Conservation (phyloP, 2,329 filamentous ascomycete genomes). For the Colletotrichum costaricense region DNA sequence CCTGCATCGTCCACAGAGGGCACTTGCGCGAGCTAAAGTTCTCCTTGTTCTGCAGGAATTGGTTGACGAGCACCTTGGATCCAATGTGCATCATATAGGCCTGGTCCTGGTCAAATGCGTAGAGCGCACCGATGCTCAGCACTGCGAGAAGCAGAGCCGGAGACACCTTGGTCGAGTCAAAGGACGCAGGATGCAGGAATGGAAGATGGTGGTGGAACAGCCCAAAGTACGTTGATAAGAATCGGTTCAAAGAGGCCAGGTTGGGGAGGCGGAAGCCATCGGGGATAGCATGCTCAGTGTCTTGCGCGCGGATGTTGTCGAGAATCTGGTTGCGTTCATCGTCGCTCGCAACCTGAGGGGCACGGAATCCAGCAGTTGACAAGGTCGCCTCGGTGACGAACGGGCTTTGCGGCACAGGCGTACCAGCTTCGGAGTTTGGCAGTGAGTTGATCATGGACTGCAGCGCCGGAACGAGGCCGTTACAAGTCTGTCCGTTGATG, state of each 20-base stretch:
- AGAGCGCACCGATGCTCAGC: constrained; percentile 93
- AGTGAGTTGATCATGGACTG: constrained; percentile 80
- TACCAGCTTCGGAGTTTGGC: constrained; percentile 75
- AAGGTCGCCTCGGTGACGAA: constrained; percentile 68
- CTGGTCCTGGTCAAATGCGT: constrained; percentile 96
- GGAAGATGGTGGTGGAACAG: constrained; percentile 97
- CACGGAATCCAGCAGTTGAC: constrained; percentile 70
- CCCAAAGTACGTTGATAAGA: constrained; percentile 95
- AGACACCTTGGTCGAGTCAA: constrained; percentile 82
- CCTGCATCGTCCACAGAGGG: constrained; percentile 98
- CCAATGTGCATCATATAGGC: constrained; percentile 98
- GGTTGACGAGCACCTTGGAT: constrained; percentile 95
- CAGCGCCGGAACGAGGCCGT: constrained; percentile 72
- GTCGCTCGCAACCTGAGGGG: constrained; percentile 85
- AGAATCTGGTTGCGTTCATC: constrained; percentile 87
- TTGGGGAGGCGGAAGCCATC: constrained; percentile 91
- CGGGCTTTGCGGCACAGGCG: constrained; percentile 80
- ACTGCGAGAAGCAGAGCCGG: constrained; percentile 89
- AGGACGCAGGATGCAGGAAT: constrained; percentile 93
- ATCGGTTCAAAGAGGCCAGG: constrained; percentile 85
- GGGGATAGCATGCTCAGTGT: constrained; percentile 84
- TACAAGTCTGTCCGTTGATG: constrained; percentile 72
- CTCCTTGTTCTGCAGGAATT: constrained; percentile 97
- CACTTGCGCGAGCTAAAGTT: constrained; percentile 99
- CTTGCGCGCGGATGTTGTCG: constrained; percentile 84